Conservation (phyloP, 441 rosid species). For the Eutrema salsugineum region DNA sequence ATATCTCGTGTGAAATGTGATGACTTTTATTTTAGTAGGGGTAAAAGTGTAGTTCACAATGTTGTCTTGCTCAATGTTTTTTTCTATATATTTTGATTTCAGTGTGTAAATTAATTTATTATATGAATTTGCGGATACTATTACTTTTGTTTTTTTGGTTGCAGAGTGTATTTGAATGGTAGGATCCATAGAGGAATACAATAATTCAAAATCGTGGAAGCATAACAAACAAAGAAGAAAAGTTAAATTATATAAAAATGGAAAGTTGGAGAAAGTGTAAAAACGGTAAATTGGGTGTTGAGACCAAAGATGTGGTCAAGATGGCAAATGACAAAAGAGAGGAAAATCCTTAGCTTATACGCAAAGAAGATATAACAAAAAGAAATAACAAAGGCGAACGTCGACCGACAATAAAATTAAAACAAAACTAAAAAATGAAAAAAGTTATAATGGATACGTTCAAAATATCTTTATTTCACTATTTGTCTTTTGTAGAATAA, state of each 20-base stretch:
- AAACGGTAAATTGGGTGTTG: slow-evolving; percentile 16
- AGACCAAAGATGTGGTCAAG: background rate
- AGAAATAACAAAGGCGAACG: background rate
- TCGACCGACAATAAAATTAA: background rate
- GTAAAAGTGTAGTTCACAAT: background rate
- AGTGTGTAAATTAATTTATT: no score
- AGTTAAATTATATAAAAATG: background rate
- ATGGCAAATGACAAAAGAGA: background rate
- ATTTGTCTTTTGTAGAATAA: no score
- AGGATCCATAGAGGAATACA: background rate
- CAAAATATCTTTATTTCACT: background rate
- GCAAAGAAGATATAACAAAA: slow-evolving; percentile 20
- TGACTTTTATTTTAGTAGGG: background rate
- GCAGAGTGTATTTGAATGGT: background rate
- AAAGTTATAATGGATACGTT: background rate
- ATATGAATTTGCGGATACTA: background rate
- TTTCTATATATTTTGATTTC: background rate
- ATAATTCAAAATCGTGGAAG: background rate
- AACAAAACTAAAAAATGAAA: background rate
- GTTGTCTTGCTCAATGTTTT: background rate
- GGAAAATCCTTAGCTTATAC: slow-evolving; percentile 7
- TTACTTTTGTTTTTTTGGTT: background rate
- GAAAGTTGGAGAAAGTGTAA: background rate
- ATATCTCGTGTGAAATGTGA: slow-evolving; percentile 6
- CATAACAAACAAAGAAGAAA: background rate